Base-by-base conservation (phyloP, 768 basidiomycete species). In the Rubroboletus satanas region DNA sequence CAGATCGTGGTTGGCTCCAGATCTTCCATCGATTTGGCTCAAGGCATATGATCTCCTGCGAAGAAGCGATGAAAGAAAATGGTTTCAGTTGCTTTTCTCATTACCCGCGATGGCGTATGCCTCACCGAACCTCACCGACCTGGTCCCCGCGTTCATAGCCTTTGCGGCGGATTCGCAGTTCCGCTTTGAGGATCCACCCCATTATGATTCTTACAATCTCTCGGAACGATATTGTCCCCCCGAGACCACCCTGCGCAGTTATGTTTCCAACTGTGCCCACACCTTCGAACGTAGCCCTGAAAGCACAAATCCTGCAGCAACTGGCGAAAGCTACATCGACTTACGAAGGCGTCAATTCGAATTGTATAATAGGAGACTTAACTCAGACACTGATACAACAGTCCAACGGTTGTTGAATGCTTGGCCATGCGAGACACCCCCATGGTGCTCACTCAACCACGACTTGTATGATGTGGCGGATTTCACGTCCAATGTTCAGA, bases 91-190 rank as follows among this genome's bases (percentile, higher is more conserved):
- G 10, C 45, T 64, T 11, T 76, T 76, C 45, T 62, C 66, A 5
- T 58, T 75, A 6, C 59, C 72, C 5, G 63, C 72, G 2, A 65
- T 74, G 63, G 64, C 59, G 12, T 75, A 73, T 56, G 45, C 48
- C 4, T 67, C 65, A 1, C 38, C 62, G 2, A 9, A 54, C 0
- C 35, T 42, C 4, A 18, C 32, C 2, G 51, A 54, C 5, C 61
- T 71, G 35, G 57, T 73, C 17, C 62, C 68, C 0, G 63, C 64
- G 1, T 49, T 77, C 2, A 44, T 78, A 12, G 67, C 77, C 1
- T 72, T 75, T 50, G 62, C 58, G 0, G 45, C 61, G 4, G 45
- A 59, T 11, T 18, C 60, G 6, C 43, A 42, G 3, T 55, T 66
- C 46, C 5, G 36, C 23, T 15, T 2, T 3, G 56, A 55, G 23